These are phyloP conservation scores for Bipolaris bicolor DNA, from an alignment of 2,329 filamentous ascomycete species.

Conservation along the genomic window DNA sequence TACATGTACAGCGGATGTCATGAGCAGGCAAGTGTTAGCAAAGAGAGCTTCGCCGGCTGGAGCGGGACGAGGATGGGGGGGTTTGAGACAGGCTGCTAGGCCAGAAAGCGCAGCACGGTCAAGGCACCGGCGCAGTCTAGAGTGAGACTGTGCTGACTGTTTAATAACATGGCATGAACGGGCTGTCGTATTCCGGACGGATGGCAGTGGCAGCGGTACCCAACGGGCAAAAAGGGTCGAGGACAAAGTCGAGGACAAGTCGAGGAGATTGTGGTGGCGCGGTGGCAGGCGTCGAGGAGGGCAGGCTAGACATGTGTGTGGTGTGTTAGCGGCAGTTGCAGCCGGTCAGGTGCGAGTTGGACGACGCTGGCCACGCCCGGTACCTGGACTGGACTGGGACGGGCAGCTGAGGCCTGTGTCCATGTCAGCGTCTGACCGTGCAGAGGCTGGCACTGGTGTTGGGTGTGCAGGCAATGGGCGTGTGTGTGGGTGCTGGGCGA, in stretches of 20 bases:
- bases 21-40: conserved; percentile 2
- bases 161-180: neutral
- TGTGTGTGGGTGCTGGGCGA: neutral
- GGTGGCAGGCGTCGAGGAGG: neutral
- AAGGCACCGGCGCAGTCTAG: neutral
- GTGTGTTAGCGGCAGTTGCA: conserved; percentile 8
- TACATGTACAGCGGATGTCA: neutral
- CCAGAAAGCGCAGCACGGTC: neutral
- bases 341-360: conserved; percentile 6
- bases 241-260: neutral
- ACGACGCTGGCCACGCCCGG: neutral
- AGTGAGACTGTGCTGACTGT: conserved; percentile 1
- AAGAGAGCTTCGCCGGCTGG: conserved; percentile 5
- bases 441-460: too few species aligned
- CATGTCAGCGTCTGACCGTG: neutral
- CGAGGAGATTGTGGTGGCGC: neutral
- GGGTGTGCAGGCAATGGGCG: neutral
- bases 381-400: neutral
- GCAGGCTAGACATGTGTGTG: conserved; percentile 1
- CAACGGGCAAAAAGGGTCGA: neutral
- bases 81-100: neutral
- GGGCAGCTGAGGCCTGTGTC: neutral
- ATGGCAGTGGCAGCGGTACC: neutral
- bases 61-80: neutral
- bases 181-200: neutral